phyloP scores from a whole-genome alignment of 2,329 filamentous ascomycete species.

The Orbilia oligospora region DNA sequence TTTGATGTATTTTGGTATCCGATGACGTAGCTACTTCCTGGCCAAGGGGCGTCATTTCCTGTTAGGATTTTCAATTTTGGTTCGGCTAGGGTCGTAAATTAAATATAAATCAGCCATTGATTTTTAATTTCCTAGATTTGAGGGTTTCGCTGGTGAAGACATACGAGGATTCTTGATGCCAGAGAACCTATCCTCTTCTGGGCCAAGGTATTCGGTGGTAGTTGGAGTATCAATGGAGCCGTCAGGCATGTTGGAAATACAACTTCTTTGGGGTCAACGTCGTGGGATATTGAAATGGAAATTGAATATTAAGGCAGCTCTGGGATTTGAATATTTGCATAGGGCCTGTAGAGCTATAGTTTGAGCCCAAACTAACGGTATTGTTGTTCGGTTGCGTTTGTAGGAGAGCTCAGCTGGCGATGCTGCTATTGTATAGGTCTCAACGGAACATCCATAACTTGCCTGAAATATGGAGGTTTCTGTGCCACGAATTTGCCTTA shows the following conservation, averaged over 20 bases:
- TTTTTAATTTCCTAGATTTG: not conserved
- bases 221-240: not conserved
- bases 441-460: no score
- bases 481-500: no score
- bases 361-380: no score
- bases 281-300: no score
- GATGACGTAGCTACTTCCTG: slow-evolving; percentile 32
- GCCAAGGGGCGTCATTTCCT: slow-evolving; percentile 28
- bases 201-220: not conserved
- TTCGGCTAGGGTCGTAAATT: not conserved
- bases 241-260: not conserved
- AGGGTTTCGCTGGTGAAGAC: not conserved
- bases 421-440: no score
- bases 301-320: not conserved
- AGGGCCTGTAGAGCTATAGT: no score
- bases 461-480: no score
- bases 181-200: not conserved
- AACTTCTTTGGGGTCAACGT: not conserved
- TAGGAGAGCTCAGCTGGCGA: no score
- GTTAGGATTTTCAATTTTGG: not conserved
- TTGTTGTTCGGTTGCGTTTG: no score
- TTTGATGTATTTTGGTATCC: slow-evolving; percentile 20
- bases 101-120: not conserved
- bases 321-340: no score
- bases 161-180: not conserved